Conservation (phyloP, 139 green algal species). For the Raphidocelis subcapitata region DNA sequence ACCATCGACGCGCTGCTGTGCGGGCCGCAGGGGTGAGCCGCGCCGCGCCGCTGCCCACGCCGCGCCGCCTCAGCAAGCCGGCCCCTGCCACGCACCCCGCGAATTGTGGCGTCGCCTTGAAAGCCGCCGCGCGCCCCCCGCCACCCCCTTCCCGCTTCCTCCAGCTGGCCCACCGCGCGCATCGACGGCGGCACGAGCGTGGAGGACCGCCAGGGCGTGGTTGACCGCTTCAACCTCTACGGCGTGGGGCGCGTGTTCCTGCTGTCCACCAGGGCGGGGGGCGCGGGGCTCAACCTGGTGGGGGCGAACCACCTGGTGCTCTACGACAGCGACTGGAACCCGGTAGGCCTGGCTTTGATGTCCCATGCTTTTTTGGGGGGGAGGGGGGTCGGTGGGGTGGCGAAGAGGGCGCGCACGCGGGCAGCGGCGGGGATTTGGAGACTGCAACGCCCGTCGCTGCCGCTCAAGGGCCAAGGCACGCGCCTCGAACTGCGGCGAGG, state of each 20-base stretch:
- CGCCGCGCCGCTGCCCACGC: too few species aligned
- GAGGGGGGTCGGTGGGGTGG: too few species aligned
- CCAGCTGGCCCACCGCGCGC: constrained; percentile 48
- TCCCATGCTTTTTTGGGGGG: too few species aligned
- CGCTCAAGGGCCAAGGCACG: too few species aligned
- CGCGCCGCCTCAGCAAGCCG: neutral
- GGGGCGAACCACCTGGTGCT: constrained; percentile 71
- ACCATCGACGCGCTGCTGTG: constrained; percentile 50
- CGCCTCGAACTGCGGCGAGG: too few species aligned
- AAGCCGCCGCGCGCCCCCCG: too few species aligned
- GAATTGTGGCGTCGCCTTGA: too few species aligned
- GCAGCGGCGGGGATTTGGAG: too few species aligned
- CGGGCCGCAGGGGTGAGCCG: constrained; percentile 13
- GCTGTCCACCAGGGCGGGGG: constrained; percentile 82
- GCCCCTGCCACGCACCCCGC: too few species aligned
- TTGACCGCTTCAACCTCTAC: constrained; percentile 77
- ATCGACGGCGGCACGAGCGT: constrained; percentile 75
- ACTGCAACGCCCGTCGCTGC: too few species aligned
- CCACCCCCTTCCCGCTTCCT: neutral
- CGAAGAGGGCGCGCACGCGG: too few species aligned
- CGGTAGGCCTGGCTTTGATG: too few species aligned
- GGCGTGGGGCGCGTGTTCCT: constrained; percentile 76
- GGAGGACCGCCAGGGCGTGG: constrained; percentile 63
- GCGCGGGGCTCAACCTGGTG: constrained; percentile 88
- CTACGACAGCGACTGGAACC: constrained; percentile 62